phyloP scores from a whole-genome alignment of 306 rosid genomes.

The Quillaja saponaria region DNA sequence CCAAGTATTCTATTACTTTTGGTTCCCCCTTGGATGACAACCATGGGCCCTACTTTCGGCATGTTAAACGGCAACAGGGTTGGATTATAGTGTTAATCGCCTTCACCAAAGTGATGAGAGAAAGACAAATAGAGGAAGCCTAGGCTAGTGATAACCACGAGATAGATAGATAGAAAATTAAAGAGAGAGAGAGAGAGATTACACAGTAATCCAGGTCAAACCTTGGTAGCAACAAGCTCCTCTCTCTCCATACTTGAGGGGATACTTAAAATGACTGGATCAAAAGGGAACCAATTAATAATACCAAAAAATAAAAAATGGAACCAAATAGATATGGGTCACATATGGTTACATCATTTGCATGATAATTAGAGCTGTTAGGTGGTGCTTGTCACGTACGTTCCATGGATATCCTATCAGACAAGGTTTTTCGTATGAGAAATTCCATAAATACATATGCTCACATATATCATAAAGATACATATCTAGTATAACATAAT shows the following conservation, averaged over 20 bases:
- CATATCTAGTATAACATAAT: too few relatives aligned
- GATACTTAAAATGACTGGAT: slow-evolving; percentile 40
- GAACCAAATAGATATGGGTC: slow-evolving; percentile 52
- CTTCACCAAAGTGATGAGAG: slow-evolving; percentile 29
- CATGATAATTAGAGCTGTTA: slow-evolving; percentile 52
- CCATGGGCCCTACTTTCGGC: too few relatives aligned
- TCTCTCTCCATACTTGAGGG: slow-evolving; percentile 25
- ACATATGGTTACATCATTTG: slow-evolving; percentile 56
- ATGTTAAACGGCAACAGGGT: too few relatives aligned
- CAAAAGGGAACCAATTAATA: slow-evolving; percentile 26
- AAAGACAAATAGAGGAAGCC: slow-evolving; percentile 23
- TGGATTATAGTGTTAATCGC: slow-evolving; percentile 50
- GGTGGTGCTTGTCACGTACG: slow-evolving; percentile 76
- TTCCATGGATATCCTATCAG: slow-evolving; percentile 49
- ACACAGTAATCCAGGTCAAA: slow-evolving; percentile 33
- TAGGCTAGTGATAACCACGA: slow-evolving; percentile 15
- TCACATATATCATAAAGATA: too few relatives aligned
- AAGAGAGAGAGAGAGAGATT: slow-evolving; percentile 39
- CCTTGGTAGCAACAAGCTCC: slow-evolving; percentile 35
- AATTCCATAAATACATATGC: too few relatives aligned
- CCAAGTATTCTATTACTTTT: not conserved
- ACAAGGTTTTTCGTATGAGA: too few relatives aligned
- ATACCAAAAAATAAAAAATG: too few relatives aligned
- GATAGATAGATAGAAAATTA: too few relatives aligned
- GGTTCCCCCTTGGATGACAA: not conserved